Conservation (phyloP, 768 basidiomycete genomes). For the Goffeauzyma gilvescens region DNA sequence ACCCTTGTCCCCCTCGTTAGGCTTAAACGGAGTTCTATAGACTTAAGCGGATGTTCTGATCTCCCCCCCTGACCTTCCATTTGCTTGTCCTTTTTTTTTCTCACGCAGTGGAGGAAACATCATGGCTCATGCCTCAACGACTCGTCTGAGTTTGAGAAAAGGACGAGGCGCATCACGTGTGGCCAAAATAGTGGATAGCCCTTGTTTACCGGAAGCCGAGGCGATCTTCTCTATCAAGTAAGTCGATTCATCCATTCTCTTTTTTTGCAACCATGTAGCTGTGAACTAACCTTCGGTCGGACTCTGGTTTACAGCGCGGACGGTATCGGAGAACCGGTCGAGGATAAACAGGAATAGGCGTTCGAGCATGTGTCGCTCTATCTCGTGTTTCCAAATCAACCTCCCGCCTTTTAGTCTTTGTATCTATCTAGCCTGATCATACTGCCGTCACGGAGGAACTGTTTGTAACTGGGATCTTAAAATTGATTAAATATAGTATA, state of each 20-base stretch:
- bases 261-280: not conserved
- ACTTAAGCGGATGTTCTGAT: too few relatives aligned
- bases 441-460: too few relatives aligned
- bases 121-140: constrained; percentile 86
- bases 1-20: too few relatives aligned
- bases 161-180: constrained; percentile 75
- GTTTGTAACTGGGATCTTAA: too few relatives aligned
- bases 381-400: too few relatives aligned
- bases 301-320: constrained; percentile 38
- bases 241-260: constrained; percentile 6
- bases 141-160: constrained; percentile 80
- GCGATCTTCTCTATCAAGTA: constrained; percentile 72
- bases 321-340: constrained; percentile 90
- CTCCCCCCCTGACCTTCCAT: too few relatives aligned
- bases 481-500: too few relatives aligned
- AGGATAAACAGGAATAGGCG: too few relatives aligned
- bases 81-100: not conserved
- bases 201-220: constrained; percentile 90
- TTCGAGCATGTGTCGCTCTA: too few relatives aligned
- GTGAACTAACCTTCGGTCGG: constrained; percentile 5
- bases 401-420: too few relatives aligned
- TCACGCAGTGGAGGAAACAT: constrained; percentile 41
- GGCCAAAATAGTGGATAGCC: constrained; percentile 95
- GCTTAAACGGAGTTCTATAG: too few relatives aligned
- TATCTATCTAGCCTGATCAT: too few relatives aligned